A percentile compares a stretch with the other conserved stretches of the same genome.
phyloP scores from a whole-genome alignment of 164 flowering plant species.

The Nelumbo lutea region DNA sequence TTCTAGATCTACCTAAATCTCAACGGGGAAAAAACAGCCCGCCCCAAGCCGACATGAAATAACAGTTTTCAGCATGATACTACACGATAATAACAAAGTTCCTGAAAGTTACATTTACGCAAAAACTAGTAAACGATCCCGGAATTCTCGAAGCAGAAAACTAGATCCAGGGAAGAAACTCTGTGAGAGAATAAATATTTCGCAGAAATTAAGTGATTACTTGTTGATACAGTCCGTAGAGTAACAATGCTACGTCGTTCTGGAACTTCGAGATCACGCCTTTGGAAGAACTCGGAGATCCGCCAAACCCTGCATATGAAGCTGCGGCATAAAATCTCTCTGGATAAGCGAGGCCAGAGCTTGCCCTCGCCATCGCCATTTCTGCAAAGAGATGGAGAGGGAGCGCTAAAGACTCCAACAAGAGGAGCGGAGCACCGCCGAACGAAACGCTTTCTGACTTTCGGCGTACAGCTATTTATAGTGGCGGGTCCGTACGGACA shows the following conservation, averaged over 20 bases:
- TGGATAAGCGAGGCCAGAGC: conserved; percentile 87
- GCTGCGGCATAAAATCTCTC: conserved; percentile 96
- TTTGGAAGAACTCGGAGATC: conserved; percentile 45
- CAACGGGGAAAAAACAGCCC: neutral
- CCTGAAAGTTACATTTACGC: neutral
- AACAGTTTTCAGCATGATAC: neutral
- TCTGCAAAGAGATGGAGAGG: neutral
- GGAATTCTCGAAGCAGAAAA: neutral
- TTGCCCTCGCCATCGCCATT: conserved; percentile 80
- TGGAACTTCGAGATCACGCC: conserved; percentile 60
- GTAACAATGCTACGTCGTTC: conserved; percentile 70
- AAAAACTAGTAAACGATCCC: neutral
- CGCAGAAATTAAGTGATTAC: conserved; percentile 23
- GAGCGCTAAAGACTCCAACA: neutral
- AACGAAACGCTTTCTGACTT: no score
- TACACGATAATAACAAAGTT: no score
- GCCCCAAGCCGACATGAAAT: conserved; percentile 2
- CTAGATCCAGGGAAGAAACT: conserved; percentile 1
- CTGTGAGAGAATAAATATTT: neutral
- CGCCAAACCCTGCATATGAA: conserved; percentile 79
- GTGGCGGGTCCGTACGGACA: neutral
- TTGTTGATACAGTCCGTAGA: conserved; percentile 88
- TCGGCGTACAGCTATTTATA: neutral
- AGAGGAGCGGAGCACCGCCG: no score
- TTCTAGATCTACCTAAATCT: conserved; percentile 19